Percentiles rank a stretch among this genome's conserved stretches.
Conservation (phyloP, 2,329 filamentous ascomycete species). For the Magnaporthiopsis incrustans region DNA sequence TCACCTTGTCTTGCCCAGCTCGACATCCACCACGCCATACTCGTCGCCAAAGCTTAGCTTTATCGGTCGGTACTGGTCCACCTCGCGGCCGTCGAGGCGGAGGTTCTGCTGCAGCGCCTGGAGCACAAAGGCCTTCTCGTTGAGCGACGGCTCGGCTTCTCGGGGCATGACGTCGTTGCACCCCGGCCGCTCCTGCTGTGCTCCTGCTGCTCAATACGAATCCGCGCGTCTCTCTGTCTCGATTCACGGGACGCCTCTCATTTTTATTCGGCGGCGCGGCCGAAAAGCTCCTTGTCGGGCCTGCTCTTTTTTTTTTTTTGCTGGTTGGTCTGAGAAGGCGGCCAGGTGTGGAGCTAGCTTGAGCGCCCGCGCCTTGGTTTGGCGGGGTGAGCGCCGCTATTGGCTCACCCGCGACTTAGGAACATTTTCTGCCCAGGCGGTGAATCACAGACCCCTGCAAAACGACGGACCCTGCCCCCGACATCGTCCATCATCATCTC, state of each 20-base stretch:
- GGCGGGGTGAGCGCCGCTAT: not conserved
- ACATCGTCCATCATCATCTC: not conserved
- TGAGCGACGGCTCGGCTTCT: constrained; percentile 82
- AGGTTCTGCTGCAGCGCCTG: constrained; percentile 74
- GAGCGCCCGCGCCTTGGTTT: not conserved
- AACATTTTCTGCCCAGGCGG: constrained; percentile 17
- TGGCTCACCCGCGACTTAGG: not conserved
- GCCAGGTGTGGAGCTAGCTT: not conserved
- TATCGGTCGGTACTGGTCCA: constrained; percentile 73
- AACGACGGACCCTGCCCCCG: not conserved
- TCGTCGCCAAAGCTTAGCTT: constrained; percentile 81
- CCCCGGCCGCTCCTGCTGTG: no score
- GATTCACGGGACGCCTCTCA: not conserved
- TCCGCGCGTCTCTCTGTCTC: not conserved
- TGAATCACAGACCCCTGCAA: not conserved
- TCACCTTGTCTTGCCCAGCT: constrained; percentile 83
- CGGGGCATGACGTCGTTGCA: constrained; percentile 63
- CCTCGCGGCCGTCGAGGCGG: constrained; percentile 73
- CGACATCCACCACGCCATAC: constrained; percentile 81
- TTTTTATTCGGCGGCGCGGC: not conserved
- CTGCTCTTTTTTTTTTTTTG: not conserved
- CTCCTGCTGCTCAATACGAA: not conserved
- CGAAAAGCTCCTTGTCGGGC: not conserved
- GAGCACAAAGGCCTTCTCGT: constrained; percentile 79
- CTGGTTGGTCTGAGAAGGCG: not conserved